These are phyloP conservation scores for Trypanosoma melophagium DNA, from an alignment of 208 protist genomes.

Conservation along the genomic window DNA sequence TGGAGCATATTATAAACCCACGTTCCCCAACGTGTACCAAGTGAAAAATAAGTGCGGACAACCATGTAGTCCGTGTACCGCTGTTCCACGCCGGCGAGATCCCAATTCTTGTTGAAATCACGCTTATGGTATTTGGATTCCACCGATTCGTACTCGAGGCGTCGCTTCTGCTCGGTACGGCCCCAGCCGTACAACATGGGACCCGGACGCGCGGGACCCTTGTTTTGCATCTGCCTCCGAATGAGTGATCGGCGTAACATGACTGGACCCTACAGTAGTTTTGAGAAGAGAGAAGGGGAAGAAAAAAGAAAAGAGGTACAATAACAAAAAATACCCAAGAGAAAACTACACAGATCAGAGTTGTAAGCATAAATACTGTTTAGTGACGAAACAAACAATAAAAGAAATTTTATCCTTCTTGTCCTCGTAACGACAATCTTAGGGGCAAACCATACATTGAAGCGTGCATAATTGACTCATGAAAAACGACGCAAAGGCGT, in stretches of 20 bases:
- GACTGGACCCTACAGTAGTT: slow-evolving; percentile 6
- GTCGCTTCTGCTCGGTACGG: slow-evolving; percentile 88
- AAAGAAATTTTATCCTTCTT: too few relatives aligned
- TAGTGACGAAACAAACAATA: too few relatives aligned
- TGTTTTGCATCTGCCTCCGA: slow-evolving; percentile 61
- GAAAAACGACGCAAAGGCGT: slow-evolving; percentile 37
- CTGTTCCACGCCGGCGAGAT: slow-evolving; percentile 86
- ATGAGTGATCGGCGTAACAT: slow-evolving; percentile 75
- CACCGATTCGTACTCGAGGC: slow-evolving; percentile 88
- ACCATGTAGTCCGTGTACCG: slow-evolving; percentile 90
- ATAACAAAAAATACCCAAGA: slow-evolving; percentile 2
- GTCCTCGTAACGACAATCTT: slow-evolving; percentile 9
- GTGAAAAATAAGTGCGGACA: slow-evolving; percentile 87
- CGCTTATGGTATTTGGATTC: slow-evolving; percentile 91
- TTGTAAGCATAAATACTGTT: too few relatives aligned
- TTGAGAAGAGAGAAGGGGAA: slow-evolving; percentile 22
- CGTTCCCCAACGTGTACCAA: slow-evolving; percentile 84
- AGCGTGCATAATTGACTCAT: slow-evolving; percentile 24
- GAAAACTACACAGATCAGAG: too few relatives aligned
- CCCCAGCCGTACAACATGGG: slow-evolving; percentile 90
- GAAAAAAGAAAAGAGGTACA: neutral
- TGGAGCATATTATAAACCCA: slow-evolving; percentile 90
- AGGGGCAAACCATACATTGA: neutral
- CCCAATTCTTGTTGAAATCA: slow-evolving; percentile 92
- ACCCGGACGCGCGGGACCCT: slow-evolving; percentile 79